phyloP scores from a whole-genome alignment of 495 filamentous ascomycete species.

The Glonium stellatum region DNA sequence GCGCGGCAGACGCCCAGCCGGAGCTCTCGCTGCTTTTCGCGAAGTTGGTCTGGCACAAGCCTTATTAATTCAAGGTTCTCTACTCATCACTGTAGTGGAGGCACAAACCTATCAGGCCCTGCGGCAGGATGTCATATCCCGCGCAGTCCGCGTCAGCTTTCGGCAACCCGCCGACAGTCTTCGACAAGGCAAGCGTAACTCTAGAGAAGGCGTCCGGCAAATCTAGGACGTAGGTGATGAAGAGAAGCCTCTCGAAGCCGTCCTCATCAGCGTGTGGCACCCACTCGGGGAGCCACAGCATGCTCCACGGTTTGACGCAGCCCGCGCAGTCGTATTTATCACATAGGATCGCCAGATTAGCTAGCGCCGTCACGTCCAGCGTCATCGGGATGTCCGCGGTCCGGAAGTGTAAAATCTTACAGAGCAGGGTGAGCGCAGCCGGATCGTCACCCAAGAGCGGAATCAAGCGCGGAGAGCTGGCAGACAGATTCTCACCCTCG shows the following conservation, averaged over 20 bases:
- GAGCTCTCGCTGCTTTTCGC: no score
- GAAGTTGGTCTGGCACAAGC: no score
- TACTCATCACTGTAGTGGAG: no score
- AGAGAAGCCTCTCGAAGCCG: not conserved
- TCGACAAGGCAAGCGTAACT: not conserved
- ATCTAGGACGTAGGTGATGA: not conserved
- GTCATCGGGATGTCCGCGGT: not conserved
- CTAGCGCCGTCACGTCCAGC: not conserved
- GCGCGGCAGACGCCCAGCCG: no score
- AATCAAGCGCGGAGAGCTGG: not conserved
- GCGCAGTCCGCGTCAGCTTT: not conserved
- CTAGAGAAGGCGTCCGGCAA: not conserved
- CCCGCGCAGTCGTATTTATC: slow-evolving; percentile 1
- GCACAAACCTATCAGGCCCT: not conserved
- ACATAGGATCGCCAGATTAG: not conserved
- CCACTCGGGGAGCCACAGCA: not conserved
- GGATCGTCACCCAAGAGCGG: not conserved
- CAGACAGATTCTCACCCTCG: not conserved
- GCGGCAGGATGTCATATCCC: not conserved
- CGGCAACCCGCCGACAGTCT: not conserved
- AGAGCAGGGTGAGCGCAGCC: not conserved
- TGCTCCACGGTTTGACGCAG: not conserved
- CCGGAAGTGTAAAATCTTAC: not conserved
- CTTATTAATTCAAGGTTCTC: no score
- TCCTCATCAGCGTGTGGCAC: not conserved